A percentile compares a stretch with the other conserved stretches of the same genome.
These are phyloP conservation scores for Cercospora janseana DNA, from an alignment of 2,329 filamentous ascomycete genomes.

Conservation along the genomic window DNA sequence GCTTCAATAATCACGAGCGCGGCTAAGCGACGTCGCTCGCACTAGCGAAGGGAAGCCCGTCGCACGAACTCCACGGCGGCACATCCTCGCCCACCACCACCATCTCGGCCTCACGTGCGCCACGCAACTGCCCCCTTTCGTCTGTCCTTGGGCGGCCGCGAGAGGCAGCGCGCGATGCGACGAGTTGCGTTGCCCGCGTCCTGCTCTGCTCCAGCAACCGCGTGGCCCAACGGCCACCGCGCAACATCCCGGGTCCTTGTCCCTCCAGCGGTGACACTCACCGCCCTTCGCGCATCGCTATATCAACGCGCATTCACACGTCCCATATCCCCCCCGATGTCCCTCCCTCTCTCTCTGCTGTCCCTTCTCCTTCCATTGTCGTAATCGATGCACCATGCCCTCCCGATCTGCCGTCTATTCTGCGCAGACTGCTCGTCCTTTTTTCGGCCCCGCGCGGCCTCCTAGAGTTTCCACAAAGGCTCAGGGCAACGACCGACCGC, in stretches of 20 bases:
- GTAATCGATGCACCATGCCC: slow-evolving; percentile 16
- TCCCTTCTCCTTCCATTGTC: slow-evolving; percentile 2
- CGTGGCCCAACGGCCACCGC: slow-evolving; percentile 8
- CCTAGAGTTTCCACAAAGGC: slow-evolving; percentile 1
- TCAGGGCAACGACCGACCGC: slow-evolving; percentile 5
- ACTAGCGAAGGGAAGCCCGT: no score
- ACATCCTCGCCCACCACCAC: slow-evolving; percentile 12
- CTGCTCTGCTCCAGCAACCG: neutral
- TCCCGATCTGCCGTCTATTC: slow-evolving; percentile 19
- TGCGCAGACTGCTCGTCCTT: slow-evolving; percentile 15
- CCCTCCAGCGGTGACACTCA: slow-evolving; percentile 21
- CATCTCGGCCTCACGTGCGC: slow-evolving; percentile 14
- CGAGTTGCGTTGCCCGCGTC: neutral
- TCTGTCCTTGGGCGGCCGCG: no score
- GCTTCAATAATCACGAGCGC: neutral
- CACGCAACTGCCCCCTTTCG: slow-evolving; percentile 18
- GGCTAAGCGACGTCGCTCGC: neutral
- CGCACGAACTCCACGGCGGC: neutral
- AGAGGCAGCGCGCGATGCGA: neutral
- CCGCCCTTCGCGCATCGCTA: slow-evolving; percentile 14
- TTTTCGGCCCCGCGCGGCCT: slow-evolving; percentile 18
- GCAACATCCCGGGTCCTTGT: slow-evolving; percentile 16
- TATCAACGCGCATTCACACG: slow-evolving; percentile 10
- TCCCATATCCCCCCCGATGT: slow-evolving; percentile 6
- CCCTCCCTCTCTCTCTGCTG: slow-evolving; percentile 7